phyloP scores from a whole-genome alignment of 305 asterid genomes.

The Rubia peregrina region DNA sequence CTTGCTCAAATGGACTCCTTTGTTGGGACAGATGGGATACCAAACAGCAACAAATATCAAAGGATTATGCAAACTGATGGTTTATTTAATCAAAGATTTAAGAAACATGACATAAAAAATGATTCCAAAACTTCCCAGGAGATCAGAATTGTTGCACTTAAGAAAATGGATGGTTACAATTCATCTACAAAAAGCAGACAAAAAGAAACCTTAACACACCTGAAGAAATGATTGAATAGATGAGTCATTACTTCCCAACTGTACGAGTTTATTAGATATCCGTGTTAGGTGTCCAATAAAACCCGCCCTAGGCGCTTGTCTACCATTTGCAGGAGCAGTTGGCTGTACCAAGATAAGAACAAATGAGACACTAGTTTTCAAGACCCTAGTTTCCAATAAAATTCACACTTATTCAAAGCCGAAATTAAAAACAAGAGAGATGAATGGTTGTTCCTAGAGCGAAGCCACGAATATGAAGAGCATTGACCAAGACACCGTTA shows the following conservation, averaged over 20 bases:
- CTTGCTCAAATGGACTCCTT: neutral
- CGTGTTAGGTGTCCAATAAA: slow-evolving; percentile 86
- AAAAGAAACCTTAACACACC: slow-evolving; percentile 28
- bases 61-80: neutral
- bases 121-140: neutral
- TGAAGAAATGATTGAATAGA: slow-evolving; percentile 54
- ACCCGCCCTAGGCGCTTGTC: slow-evolving; percentile 69
- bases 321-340: slow-evolving; percentile 51
- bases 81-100: neutral
- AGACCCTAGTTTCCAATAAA: neutral
- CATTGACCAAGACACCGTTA: slow-evolving; percentile 4
- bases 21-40: neutral
- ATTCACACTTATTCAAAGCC: neutral
- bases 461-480: neutral
- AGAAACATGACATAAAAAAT: neutral
- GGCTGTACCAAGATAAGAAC: slow-evolving; percentile 50
- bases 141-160: neutral
- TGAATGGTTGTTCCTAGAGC: neutral
- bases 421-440: neutral
- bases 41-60: neutral
- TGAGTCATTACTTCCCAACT: slow-evolving; percentile 50
- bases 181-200: neutral
- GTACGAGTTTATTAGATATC: slow-evolving; percentile 71
- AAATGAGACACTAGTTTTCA: no score
- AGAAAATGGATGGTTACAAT: neutral